Evolutionary conservation across 495 filamentous ascomycete genomes (phyloP).

Genomic region (Letharia lupina): DNA sequence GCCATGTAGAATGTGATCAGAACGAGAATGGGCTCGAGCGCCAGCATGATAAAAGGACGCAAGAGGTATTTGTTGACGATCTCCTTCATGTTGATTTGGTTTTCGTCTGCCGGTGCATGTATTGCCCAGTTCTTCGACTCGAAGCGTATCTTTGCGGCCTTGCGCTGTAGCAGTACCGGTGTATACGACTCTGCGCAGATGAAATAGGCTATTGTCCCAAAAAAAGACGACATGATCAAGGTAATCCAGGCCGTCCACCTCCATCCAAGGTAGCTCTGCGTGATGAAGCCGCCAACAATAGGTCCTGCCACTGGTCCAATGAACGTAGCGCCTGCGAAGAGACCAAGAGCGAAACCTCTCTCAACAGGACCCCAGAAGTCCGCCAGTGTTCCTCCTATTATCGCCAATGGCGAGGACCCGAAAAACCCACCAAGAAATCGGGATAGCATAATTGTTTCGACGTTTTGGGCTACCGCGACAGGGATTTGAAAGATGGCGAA

Average conservation of each 20-base stretch:
- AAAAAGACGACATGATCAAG: constrained; percentile 41
- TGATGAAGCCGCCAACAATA: constrained; percentile 48
- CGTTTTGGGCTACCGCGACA: constrained; percentile 46
- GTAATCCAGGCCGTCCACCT: constrained; percentile 53
- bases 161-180: constrained; percentile 41
- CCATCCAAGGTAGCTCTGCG: constrained; percentile 43
- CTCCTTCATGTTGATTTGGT: constrained; percentile 31
- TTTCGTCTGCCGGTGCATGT: constrained; percentile 45
- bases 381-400: constrained; percentile 53
- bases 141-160: constrained; percentile 42
- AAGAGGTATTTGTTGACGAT: constrained; percentile 29
- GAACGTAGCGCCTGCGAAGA: constrained; percentile 46
- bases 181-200: constrained; percentile 48
- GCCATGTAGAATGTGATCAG: constrained; percentile 41
- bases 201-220: constrained; percentile 35
- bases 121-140: constrained; percentile 51
- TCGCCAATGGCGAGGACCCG: constrained; percentile 48
- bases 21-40: constrained; percentile 40
- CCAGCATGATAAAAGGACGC: constrained; percentile 40
- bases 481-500: constrained; percentile 51
- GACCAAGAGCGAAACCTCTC: constrained; percentile 51
- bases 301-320: constrained; percentile 49
- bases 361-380: constrained; percentile 55
- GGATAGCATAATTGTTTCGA: constrained; percentile 44
- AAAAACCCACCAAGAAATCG: constrained; percentile 50